Base-by-base conservation (phyloP, 2,329 filamentous ascomycete genomes). In the Xylariomycetidae sp. region DNA sequence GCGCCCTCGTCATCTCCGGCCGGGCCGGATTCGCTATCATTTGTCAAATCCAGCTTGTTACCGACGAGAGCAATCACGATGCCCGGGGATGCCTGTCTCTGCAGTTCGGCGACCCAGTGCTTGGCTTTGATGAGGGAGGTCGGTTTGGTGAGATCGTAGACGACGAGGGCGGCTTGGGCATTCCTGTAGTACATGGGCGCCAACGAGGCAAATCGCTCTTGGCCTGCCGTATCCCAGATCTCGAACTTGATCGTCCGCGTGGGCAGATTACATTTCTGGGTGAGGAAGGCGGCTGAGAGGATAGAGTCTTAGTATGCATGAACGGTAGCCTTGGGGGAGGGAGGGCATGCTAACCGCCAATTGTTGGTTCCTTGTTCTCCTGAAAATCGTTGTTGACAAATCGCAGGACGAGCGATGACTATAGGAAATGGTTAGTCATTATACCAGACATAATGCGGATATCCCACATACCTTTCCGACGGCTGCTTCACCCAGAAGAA, bases 341-440 rank as follows among this genome's bases (percentile, higher is more conserved):
- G 26, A 14, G 16, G 35, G 19, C 31, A 14, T 16, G 64, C 74
- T 46, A 75, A 94, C 88, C 88, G 74, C 92, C 92, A 66, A 98
- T 98, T 47, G 92, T 98, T 42, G 92, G 92, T 64, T 98, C 92
- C 73, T 97, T 97, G 68, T 97, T 97, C 68, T 97, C 92, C 71
- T 98, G 92, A 57, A 98, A 98, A 66, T 97, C 90, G 69, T 98
- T 92, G 75, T 97, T 97, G 60, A 98, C 92, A 66, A 98, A 98
- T 57, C 92, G 88, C 59, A 98, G 77, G 44, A 98, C 92, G 38
- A 98, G 81, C 28, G 92, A 98, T 31, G 92, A 97, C 92, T 55
- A 40, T 94, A 55, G 16, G 36, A 33, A n/a, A 26, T n/a, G n/a
- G n/a, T n/a, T n/a, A n/a, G 36, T 55, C 40, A 54, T 41, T 35